Percentiles rank a stretch among this genome's conserved stretches.
phyloP scores from a whole-genome alignment of 202 grass and related monocot species.

The Saccharum hybrid region DNA sequence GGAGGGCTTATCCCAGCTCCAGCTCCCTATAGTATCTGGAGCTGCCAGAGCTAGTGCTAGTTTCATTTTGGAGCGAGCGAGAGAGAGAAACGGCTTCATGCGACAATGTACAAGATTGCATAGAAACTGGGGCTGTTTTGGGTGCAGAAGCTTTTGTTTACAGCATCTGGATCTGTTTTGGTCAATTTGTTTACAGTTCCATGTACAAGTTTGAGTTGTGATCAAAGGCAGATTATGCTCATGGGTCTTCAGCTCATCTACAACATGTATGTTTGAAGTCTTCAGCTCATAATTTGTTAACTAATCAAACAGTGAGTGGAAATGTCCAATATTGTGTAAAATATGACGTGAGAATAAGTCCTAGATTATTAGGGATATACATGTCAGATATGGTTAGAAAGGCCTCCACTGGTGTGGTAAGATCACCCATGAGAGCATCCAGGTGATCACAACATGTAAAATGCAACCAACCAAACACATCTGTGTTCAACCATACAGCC shows the following conservation, averaged over 20 bases:
- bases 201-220: conserved; percentile 2
- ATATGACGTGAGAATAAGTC: neutral
- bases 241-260: neutral
- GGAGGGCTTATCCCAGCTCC: neutral
- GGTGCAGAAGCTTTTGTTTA: neutral
- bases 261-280: neutral
- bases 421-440: neutral
- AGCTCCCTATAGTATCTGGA: too few relatives aligned
- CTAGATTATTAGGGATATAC: neutral
- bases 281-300: neutral
- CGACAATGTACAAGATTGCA: neutral
- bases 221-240: neutral
- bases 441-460: neutral
- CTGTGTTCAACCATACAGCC: neutral
- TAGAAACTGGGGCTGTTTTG: neutral
- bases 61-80: neutral
- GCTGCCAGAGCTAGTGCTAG: too few relatives aligned
- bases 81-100: neutral
- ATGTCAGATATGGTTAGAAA: neutral
- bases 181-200: neutral
- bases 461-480: neutral
- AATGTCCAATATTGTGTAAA: neutral
- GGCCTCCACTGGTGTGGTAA: neutral
- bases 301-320: neutral
- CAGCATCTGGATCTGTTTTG: neutral